Percentiles rank a stretch among this genome's conserved stretches.
These are phyloP conservation scores for Lomentospora prolificans DNA, from an alignment of 2,329 filamentous ascomycete species.

Conservation along the genomic window DNA sequence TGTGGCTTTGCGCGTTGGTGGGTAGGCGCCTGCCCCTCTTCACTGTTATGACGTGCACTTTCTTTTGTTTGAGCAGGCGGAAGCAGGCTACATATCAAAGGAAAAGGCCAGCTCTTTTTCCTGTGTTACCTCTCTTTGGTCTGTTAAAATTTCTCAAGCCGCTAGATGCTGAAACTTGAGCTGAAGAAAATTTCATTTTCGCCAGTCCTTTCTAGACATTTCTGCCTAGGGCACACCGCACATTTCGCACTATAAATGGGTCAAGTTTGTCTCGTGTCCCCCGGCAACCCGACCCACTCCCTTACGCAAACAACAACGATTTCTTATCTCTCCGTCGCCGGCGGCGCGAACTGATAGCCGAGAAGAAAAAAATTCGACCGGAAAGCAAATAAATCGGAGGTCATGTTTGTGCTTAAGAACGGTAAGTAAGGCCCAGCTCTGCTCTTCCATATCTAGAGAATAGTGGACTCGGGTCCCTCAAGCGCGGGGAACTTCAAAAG, in stretches of 20 bases:
- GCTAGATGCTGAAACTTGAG: not conserved
- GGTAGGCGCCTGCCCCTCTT: slow-evolving; percentile 1
- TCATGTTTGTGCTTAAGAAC: slow-evolving; percentile 35
- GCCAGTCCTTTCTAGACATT: not conserved
- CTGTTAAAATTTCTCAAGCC: not conserved
- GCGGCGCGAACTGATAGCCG: not conserved
- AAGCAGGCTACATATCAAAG: not conserved
- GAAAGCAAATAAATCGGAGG: not conserved
- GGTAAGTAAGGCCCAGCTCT: slow-evolving; percentile 21
- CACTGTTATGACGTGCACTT: slow-evolving; percentile 7
- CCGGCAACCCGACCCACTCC: not conserved
- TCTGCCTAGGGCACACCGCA: not conserved
- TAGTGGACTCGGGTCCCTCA: too few relatives aligned
- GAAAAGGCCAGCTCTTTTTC: not conserved
- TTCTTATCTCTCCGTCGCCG: not conserved
- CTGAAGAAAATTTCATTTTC: not conserved
- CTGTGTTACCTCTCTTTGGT: not conserved
- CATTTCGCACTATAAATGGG: not conserved
- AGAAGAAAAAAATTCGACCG: not conserved
- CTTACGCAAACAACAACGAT: not conserved
- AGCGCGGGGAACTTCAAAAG: not conserved
- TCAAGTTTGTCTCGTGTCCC: not conserved
- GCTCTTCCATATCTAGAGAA: too few relatives aligned
- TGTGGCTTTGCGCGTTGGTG: not conserved
- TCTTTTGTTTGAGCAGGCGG: not conserved